These are phyloP conservation scores for Tolypocladium nubicola DNA, from an alignment of 2,329 filamentous ascomycete genomes.

Conservation along the genomic window DNA sequence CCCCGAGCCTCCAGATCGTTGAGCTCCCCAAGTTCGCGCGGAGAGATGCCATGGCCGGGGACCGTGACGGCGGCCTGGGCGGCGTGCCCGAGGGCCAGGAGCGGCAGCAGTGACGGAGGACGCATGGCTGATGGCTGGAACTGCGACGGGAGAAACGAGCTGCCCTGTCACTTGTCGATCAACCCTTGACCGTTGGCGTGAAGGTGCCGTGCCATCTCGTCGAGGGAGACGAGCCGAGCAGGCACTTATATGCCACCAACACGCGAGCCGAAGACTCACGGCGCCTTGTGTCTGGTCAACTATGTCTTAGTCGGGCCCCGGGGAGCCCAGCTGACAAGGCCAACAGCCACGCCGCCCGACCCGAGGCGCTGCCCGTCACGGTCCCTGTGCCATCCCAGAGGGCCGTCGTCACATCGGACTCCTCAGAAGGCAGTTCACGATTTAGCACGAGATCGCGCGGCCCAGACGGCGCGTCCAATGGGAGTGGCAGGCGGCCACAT, in stretches of 20 bases:
- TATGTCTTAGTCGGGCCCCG: neutral
- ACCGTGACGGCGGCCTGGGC: constrained; percentile 1
- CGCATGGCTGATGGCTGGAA: constrained; percentile 5
- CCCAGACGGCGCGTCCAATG: neutral
- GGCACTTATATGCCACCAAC: neutral
- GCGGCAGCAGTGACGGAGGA: constrained; percentile 4
- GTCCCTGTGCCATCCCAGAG: neutral
- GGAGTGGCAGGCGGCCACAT: neutral
- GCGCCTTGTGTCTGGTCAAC: neutral
- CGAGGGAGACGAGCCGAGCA: neutral
- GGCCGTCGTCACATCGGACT: neutral
- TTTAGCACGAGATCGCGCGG: neutral
- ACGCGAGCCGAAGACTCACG: neutral
- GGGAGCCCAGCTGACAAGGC: neutral
- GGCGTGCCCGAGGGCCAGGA: constrained; percentile 8
- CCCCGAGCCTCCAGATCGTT: constrained; percentile 5
- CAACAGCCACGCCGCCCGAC: neutral
- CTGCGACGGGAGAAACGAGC: neutral
- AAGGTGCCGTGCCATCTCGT: neutral
- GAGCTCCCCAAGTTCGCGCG: neutral
- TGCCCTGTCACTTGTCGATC: neutral
- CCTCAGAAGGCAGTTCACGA: neutral
- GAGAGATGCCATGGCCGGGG: neutral
- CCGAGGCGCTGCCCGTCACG: neutral
- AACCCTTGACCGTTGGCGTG: neutral